Conservation (phyloP, 208 protist genomes). For the Leishmania gerbilli region DNA sequence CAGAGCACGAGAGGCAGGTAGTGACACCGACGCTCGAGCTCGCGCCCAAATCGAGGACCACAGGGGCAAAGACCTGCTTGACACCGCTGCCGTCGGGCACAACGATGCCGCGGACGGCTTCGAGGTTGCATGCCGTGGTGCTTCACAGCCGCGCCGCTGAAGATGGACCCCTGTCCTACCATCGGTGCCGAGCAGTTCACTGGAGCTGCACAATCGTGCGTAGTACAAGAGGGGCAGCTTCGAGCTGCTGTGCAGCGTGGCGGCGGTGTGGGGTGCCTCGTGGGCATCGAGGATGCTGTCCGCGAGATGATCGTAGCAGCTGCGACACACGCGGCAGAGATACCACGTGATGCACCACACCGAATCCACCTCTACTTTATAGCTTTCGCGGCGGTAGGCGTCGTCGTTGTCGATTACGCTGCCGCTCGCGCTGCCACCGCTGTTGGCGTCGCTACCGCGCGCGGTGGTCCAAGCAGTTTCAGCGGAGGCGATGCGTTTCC, state of each 20-base stretch:
- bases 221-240: slow-evolving; percentile 17
- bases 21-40: slow-evolving; percentile 2
- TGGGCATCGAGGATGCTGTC: slow-evolving; percentile 23
- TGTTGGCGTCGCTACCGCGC: neutral
- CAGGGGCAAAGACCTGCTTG: neutral
- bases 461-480: neutral
- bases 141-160: neutral
- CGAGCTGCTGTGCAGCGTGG: neutral
- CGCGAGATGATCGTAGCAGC: slow-evolving; percentile 21
- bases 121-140: neutral
- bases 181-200: neutral
- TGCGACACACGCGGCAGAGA: slow-evolving; percentile 27
- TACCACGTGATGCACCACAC: slow-evolving; percentile 23
- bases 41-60: slow-evolving; percentile 15
- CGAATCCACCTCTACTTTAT: slow-evolving; percentile 14
- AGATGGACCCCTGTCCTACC: neutral
- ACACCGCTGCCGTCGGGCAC: neutral
- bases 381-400: slow-evolving; percentile 18
- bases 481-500: neutral
- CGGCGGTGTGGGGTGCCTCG: slow-evolving; percentile 5
- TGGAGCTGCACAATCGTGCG: slow-evolving; percentile 17
- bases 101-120: neutral
- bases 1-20: neutral
- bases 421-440: neutral
- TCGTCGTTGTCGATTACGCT: neutral